A percentile compares a stretch with the other conserved stretches of the same genome.
phyloP scores from a whole-genome alignment of 352 stramenopile species.

The Thalassiosira mediterranea region DNA sequence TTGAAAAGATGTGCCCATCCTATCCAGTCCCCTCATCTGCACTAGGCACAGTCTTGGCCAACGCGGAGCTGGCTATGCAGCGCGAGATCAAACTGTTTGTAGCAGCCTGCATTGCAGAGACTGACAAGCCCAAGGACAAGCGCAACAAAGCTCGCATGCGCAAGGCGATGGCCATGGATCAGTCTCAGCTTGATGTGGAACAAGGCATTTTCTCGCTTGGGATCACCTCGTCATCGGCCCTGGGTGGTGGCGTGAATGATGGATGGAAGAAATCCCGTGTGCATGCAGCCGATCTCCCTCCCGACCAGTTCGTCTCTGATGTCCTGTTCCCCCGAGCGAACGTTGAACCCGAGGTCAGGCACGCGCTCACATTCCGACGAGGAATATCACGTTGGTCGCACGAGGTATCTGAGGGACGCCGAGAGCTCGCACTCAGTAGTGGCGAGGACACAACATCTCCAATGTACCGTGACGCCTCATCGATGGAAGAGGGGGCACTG shows the following conservation, averaged over 20 bases:
- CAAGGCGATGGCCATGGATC: constrained; percentile 47
- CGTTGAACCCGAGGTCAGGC: constrained; percentile 66
- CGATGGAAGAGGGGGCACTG: constrained; percentile 65
- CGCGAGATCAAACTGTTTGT: constrained; percentile 78
- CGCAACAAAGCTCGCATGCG: constrained; percentile 28
- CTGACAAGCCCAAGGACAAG: constrained; percentile 52
- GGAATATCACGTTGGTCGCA: constrained; percentile 68
- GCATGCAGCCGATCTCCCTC: constrained; percentile 42
- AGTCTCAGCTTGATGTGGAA: constrained; percentile 49
- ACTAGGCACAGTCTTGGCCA: constrained; percentile 57
- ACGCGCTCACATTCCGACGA: constrained; percentile 75
- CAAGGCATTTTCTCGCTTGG: constrained; percentile 73
- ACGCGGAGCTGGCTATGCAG: constrained; percentile 71
- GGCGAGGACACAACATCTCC: constrained; percentile 66
- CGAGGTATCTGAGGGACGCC: constrained; percentile 54
- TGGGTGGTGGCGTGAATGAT: constrained; percentile 2
- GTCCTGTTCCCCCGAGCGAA: constrained; percentile 75
- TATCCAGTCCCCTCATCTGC: constrained; percentile 53
- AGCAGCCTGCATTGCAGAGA: constrained; percentile 69
- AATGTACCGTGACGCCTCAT: constrained; percentile 25
- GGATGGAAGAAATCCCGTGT: constrained; percentile 46
- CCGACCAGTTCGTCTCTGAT: constrained; percentile 66
- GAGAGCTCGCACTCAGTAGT: constrained; percentile 63
- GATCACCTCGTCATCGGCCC: too few species aligned
- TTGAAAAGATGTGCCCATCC: constrained; percentile 43